A percentile compares a stretch with the other conserved stretches of the same genome.
Conservation (phyloP, 805 yeast species). For the Ogataea thermomethanolica region DNA sequence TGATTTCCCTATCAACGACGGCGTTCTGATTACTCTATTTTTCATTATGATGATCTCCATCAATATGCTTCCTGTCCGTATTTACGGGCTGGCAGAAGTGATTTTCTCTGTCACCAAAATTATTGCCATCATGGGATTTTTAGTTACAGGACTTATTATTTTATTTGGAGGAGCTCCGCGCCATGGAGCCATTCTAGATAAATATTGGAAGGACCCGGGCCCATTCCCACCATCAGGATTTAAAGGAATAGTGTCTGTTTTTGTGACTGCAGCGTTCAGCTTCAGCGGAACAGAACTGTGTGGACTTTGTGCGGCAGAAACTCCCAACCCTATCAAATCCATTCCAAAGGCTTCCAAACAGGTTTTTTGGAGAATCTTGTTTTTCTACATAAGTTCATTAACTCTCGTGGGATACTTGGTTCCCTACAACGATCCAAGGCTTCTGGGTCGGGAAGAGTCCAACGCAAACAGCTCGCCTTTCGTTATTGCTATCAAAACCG, state of each 20-base stretch:
- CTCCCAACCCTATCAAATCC: conserved; percentile 43
- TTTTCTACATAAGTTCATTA: conserved; percentile 45
- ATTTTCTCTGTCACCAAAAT: conserved; percentile 47
- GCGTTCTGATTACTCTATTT: conserved; percentile 49
- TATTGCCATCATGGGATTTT: conserved; percentile 47
- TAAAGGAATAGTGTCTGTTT: conserved; percentile 51
- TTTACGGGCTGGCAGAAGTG: conserved; percentile 55
- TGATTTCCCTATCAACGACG: conserved; percentile 39
- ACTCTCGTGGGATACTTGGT: conserved; percentile 46
- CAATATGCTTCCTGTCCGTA: conserved; percentile 52
- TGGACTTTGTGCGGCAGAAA: conserved; percentile 50
- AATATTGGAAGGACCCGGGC: conserved; percentile 45
- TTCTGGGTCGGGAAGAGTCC: conserved; percentile 29
- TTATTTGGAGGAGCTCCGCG: conserved; percentile 47
- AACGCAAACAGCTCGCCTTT: conserved; percentile 43
- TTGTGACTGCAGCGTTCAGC: conserved; percentile 54
- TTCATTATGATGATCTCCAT: conserved; percentile 45
- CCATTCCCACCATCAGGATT: conserved; percentile 40
- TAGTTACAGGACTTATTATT: conserved; percentile 50
- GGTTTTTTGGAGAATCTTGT: conserved; percentile 52
- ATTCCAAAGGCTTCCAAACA: conserved; percentile 53
- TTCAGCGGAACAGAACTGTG: conserved; percentile 52
- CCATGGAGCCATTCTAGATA: conserved; percentile 42
- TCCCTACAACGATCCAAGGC: conserved; percentile 39
- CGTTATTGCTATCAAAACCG: conserved; percentile 42